phyloP scores from a whole-genome alignment of 2,329 filamentous ascomycete genomes.

The Pyrenochaeta sp. region DNA sequence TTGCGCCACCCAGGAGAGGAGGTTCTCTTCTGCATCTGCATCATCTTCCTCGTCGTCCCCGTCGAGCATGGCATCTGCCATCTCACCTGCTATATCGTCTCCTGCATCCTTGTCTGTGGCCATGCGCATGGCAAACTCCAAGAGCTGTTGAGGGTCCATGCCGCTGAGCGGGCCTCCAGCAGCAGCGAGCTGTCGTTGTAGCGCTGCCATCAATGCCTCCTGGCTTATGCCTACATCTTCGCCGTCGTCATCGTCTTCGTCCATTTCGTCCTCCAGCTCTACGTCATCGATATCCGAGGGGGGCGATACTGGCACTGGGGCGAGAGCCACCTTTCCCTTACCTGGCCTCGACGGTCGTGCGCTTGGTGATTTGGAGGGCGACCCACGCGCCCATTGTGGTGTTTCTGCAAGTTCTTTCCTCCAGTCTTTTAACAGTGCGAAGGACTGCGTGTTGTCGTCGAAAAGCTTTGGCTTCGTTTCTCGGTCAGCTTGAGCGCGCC shows the following conservation, averaged over 20 bases:
- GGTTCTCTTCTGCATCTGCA: conserved; percentile 36
- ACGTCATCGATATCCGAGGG: conserved; percentile 24
- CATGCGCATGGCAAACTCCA: conserved; percentile 56
- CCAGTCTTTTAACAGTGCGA: conserved; percentile 57
- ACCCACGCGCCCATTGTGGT: conserved; percentile 33
- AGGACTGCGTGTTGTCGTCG: conserved; percentile 42
- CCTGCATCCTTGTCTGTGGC: conserved; percentile 50
- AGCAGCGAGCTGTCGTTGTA: conserved; percentile 44
- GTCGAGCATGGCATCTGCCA: conserved; percentile 54
- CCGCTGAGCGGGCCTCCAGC: conserved; percentile 48
- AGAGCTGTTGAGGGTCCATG: conserved; percentile 53
- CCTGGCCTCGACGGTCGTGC: conserved; percentile 12
- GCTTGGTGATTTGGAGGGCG: conserved; percentile 23
- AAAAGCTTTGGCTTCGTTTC: conserved; percentile 32
- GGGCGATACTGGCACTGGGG: conserved; percentile 23
- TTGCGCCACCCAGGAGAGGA: conserved; percentile 44
- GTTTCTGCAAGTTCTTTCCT: conserved; percentile 47
- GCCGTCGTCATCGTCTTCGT: conserved; percentile 22
- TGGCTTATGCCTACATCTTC: conserved; percentile 45
- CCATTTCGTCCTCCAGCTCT: conserved; percentile 23
- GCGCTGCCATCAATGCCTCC: conserved; percentile 48
- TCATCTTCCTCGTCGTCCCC: conserved; percentile 44
- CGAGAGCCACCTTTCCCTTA: conserved; percentile 11
- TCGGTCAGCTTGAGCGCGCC: conserved; percentile 39
- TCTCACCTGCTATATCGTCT: conserved; percentile 54